Conservation (phyloP, 2,329 filamentous ascomycete species). For the Cryphonectria parasitica region DNA sequence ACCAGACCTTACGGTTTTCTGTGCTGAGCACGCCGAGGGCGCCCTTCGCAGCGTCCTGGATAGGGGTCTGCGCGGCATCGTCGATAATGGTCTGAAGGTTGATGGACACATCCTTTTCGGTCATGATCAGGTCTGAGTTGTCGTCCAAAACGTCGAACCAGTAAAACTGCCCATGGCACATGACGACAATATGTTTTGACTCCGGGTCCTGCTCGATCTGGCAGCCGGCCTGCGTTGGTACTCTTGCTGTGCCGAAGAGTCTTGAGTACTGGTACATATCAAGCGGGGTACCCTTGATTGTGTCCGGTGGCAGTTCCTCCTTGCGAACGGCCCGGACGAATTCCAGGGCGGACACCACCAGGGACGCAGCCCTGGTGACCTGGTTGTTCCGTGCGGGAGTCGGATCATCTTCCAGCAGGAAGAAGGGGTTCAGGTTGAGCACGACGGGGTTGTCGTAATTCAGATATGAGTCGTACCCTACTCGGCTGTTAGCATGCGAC, state of each 20-base stretch:
- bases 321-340: conserved; percentile 92
- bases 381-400: conserved; percentile 96
- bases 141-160: conserved; percentile 98
- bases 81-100: conserved; percentile 92
- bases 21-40: conserved; percentile 93
- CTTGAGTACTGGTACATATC: conserved; percentile 99
- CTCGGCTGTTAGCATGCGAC: conserved; percentile 32
- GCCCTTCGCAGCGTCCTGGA: conserved; percentile 93
- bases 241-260: conserved; percentile 90
- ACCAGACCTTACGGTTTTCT: conserved; percentile 96
- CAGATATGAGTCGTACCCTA: conserved; percentile 95
- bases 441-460: conserved; percentile 98
- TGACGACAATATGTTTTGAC: conserved; percentile 90
- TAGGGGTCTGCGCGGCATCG: conserved; percentile 85
- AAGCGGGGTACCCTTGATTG: conserved; percentile 77
- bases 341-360: conserved; percentile 86
- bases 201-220: conserved; percentile 92
- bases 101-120: conserved; percentile 86
- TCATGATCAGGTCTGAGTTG: conserved; percentile 96
- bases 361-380: conserved; percentile 88
- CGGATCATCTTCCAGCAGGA: conserved; percentile 94
- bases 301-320: conserved; percentile 91
- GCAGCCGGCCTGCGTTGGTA: conserved; percentile 92
- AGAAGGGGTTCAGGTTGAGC: conserved; percentile 96
- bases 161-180: conserved; percentile 96